Conservation (phyloP, 2,329 filamentous ascomycete genomes). For the Zymoseptoria ardabiliae region DNA sequence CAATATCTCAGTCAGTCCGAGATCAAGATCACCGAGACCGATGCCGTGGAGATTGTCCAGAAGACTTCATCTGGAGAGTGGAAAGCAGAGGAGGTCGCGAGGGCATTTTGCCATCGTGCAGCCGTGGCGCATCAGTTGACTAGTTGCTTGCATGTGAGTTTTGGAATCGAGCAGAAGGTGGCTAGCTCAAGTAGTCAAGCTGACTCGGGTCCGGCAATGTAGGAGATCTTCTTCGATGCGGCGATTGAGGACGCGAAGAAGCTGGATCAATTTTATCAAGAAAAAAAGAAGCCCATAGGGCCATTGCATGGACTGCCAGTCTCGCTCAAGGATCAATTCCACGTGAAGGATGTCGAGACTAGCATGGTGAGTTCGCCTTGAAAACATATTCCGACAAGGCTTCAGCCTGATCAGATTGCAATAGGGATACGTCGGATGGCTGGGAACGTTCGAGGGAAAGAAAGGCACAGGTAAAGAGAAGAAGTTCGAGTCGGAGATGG, state of each 20-base stretch:
- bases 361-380: slow-evolving; percentile 31
- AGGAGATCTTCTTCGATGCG: slow-evolving; percentile 42
- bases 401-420: not conserved
- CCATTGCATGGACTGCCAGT: slow-evolving; percentile 43
- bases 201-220: not conserved
- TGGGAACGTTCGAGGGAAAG: slow-evolving; percentile 52
- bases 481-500: slow-evolving; percentile 52
- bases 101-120: slow-evolving; percentile 51
- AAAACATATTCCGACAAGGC: not conserved
- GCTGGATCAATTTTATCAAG: slow-evolving; percentile 35
- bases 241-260: slow-evolving; percentile 37
- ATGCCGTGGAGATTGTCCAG: slow-evolving; percentile 49
- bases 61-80: slow-evolving; percentile 49
- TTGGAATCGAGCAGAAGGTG: no score
- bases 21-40: slow-evolving; percentile 54
- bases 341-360: slow-evolving; percentile 41
- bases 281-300: slow-evolving; percentile 35
- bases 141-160: slow-evolving; percentile 32
- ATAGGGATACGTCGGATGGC: slow-evolving; percentile 56
- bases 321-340: slow-evolving; percentile 45
- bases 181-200: no score
- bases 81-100: slow-evolving; percentile 49
- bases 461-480: slow-evolving; percentile 44
- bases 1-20: slow-evolving; percentile 49
- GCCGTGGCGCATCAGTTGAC: slow-evolving; percentile 46